Percentiles rank a stretch among this genome's conserved stretches.
Evolutionary conservation across 495 filamentous ascomycete genomes (phyloP).

Genomic region (Halenospora varia): DNA sequence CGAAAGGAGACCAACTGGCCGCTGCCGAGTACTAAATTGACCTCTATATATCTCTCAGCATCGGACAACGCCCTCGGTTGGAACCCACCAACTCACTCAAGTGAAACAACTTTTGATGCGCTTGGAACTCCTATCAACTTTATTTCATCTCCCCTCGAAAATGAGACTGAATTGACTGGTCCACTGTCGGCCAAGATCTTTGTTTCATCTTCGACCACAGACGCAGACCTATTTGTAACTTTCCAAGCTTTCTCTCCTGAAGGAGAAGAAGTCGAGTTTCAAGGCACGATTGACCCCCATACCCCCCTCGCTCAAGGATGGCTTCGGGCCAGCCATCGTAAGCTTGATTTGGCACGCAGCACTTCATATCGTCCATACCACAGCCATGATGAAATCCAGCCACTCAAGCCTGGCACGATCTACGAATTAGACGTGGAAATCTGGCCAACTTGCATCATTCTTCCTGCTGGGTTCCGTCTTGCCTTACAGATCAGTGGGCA

Average conservation of each 20-base stretch:
- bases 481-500: constrained; percentile 49
- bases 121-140: constrained; percentile 54
- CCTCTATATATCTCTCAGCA: constrained; percentile 53
- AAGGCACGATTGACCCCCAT: too few species aligned
- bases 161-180: constrained; percentile 62
- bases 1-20: constrained; percentile 61
- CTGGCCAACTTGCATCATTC: constrained; percentile 71
- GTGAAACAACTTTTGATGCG: constrained; percentile 41
- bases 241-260: too few species aligned
- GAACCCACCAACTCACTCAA: not conserved
- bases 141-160: constrained; percentile 45
- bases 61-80: constrained; percentile 32
- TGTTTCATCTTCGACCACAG: constrained; percentile 33
- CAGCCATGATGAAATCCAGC: constrained; percentile 47
- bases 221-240: constrained; percentile 60
- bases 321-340: too few species aligned
- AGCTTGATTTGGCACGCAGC: too few species aligned
- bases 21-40: constrained; percentile 55
- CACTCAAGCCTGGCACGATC: constrained; percentile 49
- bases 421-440: constrained; percentile 63
- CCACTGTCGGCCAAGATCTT: constrained; percentile 58
- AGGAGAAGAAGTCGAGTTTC: too few species aligned
- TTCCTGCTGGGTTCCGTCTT: too few species aligned
- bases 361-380: constrained; percentile 45
- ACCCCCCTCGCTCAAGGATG: too few species aligned